phyloP scores from a whole-genome alignment of 179 eudicot genomes.

The Spinacia oleracea region DNA sequence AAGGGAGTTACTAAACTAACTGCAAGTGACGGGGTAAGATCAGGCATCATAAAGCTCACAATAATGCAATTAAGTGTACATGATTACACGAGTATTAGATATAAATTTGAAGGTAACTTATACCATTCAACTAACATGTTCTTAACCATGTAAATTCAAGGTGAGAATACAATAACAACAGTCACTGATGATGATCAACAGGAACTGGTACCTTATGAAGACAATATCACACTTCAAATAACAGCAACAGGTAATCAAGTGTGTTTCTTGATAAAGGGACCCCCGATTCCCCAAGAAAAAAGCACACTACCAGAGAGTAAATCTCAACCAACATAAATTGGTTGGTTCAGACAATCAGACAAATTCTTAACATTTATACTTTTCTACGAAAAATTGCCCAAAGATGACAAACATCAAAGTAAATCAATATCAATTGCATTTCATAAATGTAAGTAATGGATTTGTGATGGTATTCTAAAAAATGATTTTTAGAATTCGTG shows the following conservation, averaged over 20 bases:
- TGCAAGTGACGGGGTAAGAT: constrained; percentile 46
- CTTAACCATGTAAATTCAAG: constrained; percentile 37
- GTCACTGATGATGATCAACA: constrained; percentile 21
- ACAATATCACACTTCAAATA: constrained; percentile 30
- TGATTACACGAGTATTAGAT: neutral
- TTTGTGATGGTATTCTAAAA: no score
- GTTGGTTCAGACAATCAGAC: no score
- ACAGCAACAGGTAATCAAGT: constrained; percentile 29
- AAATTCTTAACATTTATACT: no score
- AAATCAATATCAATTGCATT: no score
- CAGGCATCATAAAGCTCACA: neutral
- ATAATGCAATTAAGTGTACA: neutral
- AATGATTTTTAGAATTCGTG: no score
- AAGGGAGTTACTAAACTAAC: constrained; percentile 15
- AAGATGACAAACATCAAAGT: no score
- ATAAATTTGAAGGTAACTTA: neutral
- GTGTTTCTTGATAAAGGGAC: constrained; percentile 14
- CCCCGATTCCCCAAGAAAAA: neutral
- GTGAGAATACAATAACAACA: constrained; percentile 16
- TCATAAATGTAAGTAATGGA: no score
- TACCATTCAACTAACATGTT: constrained; percentile 12
- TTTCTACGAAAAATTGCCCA: no score
- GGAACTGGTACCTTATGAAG: constrained; percentile 29
- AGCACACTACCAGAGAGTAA: neutral
- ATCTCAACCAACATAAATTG: no score